Evolutionary conservation across 768 basidiomycete species (phyloP).

Genomic region (Suillus cothurnatus): DNA sequence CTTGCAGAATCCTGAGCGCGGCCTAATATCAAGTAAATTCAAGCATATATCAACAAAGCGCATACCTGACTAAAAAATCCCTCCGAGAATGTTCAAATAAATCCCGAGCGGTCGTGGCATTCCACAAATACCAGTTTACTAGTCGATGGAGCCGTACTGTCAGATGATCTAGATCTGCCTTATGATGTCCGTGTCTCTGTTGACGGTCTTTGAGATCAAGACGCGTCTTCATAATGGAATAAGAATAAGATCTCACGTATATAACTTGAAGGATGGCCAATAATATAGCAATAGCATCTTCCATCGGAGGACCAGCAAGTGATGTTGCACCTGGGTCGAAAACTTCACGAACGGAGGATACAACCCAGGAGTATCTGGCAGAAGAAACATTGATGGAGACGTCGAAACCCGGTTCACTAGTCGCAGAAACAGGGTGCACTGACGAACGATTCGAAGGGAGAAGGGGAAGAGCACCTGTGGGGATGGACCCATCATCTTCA

Average conservation of each 20-base stretch:
- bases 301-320: not conserved
- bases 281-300: not conserved
- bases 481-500: not conserved
- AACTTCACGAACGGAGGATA: not conserved
- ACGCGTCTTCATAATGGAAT: not conserved
- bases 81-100: not conserved
- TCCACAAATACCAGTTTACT: not conserved
- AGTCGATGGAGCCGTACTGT: not conserved
- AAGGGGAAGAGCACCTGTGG: not conserved
- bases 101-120: not conserved
- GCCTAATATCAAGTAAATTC: not conserved
- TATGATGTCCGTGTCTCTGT: not conserved
- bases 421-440: not conserved
- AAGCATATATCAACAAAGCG: not conserved
- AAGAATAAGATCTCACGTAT: not conserved
- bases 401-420: not conserved
- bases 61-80: slow-evolving; percentile 1
- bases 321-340: not conserved
- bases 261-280: not conserved
- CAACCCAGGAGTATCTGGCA: not conserved
- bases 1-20: not conserved
- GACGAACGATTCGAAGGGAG: not conserved
- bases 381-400: not conserved
- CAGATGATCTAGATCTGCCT: not conserved
- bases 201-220: not conserved